Percentiles rank a stretch among this genome's conserved stretches.
phyloP scores from a whole-genome alignment of 2,329 filamentous ascomycete species.

The Salinomyces thailandicus region DNA sequence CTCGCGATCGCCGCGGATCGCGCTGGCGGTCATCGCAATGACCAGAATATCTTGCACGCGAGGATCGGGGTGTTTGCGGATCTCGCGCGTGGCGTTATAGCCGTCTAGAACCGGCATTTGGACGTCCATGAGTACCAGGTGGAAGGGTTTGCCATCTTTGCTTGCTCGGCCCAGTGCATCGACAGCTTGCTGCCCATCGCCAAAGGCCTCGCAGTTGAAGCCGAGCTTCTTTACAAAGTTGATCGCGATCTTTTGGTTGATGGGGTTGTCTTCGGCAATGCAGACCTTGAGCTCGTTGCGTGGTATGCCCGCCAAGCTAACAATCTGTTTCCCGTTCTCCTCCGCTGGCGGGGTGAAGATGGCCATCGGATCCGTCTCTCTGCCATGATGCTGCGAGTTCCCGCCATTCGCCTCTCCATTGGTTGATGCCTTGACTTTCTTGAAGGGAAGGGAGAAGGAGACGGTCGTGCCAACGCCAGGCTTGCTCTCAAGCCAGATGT shows the following conservation, averaged over 20 bases:
- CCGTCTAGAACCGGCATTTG: slow-evolving; percentile 93
- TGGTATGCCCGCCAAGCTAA: slow-evolving; percentile 62
- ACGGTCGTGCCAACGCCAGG: slow-evolving; percentile 60
- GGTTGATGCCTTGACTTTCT: slow-evolving; percentile 57
- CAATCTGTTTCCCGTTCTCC: slow-evolving; percentile 28
- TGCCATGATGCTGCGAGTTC: slow-evolving; percentile 7
- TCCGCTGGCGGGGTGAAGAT: slow-evolving; percentile 44
- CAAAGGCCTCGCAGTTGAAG: slow-evolving; percentile 78
- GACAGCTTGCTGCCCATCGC: slow-evolving; percentile 79
- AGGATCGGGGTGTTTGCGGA: slow-evolving; percentile 66
- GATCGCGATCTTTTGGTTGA: slow-evolving; percentile 89
- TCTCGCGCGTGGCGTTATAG: slow-evolving; percentile 77
- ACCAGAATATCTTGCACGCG: slow-evolving; percentile 75
- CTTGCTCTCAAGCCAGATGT: slow-evolving; percentile 69
- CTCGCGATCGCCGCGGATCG: slow-evolving; percentile 87
- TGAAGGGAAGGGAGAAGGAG: slow-evolving; percentile 76
- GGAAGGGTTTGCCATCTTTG: slow-evolving; percentile 64
- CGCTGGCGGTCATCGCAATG: slow-evolving; percentile 93
- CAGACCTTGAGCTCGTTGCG: slow-evolving; percentile 75
- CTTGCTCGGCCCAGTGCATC: slow-evolving; percentile 70
- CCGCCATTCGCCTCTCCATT: slow-evolving; percentile 14
- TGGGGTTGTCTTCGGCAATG: slow-evolving; percentile 89
- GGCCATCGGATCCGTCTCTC: slow-evolving; percentile 44
- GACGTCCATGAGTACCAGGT: slow-evolving; percentile 89
- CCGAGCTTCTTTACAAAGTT: slow-evolving; percentile 81